Conservation (phyloP, 345 rosid species). For the Citrus reticulata region DNA sequence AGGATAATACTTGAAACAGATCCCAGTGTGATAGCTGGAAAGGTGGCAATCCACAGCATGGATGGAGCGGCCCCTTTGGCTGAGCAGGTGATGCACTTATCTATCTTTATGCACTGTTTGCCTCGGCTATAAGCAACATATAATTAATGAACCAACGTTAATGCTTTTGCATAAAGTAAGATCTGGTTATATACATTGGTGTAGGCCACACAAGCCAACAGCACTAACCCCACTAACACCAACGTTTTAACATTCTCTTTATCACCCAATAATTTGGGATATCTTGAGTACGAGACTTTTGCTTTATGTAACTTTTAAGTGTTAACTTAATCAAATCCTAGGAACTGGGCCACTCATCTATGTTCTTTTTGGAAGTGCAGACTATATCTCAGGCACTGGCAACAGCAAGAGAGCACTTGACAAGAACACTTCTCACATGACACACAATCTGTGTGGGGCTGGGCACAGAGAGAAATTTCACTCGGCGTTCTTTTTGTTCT, state of each 20-base stretch:
- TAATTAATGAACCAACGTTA: background rate
- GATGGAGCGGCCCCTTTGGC: constrained; percentile 74
- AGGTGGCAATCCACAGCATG: constrained; percentile 76
- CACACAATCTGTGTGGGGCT: background rate
- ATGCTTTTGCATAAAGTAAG: background rate
- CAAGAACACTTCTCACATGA: constrained; percentile 59
- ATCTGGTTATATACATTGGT: background rate
- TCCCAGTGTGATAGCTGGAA: constrained; percentile 73
- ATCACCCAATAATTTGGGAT: background rate
- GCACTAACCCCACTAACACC: background rate
- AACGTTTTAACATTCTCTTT: background rate
- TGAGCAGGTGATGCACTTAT: constrained; percentile 60
- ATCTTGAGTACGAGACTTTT: background rate
- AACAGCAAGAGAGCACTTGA: constrained; percentile 60
- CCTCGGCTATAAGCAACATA: background rate
- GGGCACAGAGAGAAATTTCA: background rate
- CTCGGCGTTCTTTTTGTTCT: background rate
- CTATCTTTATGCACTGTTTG: background rate
- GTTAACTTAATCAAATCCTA: background rate
- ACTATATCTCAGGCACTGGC: constrained; percentile 63
- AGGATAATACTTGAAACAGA: constrained; percentile 93
- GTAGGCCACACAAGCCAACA: background rate
- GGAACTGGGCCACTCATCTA: background rate
- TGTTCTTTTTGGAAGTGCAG: constrained; percentile 26
- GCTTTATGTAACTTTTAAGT: background rate